These are phyloP conservation scores for Adansonia digitata DNA, from an alignment of 345 rosid species.

Conservation along the genomic window DNA sequence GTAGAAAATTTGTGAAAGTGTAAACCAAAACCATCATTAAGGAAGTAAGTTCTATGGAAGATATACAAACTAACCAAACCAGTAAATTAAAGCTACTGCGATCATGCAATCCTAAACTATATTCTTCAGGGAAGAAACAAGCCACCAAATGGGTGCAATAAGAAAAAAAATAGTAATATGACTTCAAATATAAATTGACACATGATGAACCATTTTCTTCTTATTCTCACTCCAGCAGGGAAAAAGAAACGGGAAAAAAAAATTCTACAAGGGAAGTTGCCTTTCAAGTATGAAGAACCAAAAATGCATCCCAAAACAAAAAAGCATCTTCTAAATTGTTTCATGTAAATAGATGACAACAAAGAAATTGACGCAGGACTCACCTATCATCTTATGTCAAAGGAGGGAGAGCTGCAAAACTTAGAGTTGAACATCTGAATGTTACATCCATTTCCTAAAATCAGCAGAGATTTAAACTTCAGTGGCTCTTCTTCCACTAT, in stretches of 20 bases:
- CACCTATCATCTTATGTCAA: background rate
- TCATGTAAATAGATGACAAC: background rate
- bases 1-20: background rate
- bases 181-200: background rate
- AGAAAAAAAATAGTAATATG: background rate
- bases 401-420: background rate
- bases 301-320: background rate
- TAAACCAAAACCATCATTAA: background rate
- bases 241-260: background rate
- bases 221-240: background rate
- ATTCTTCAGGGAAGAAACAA: background rate
- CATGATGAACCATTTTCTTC: background rate
- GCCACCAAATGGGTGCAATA: background rate
- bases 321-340: background rate
- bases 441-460: background rate
- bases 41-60: background rate
- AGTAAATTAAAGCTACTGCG: background rate
- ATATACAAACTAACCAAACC: background rate
- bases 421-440: background rate
- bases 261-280: background rate
- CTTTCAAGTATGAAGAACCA: background rate
- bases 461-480: background rate
- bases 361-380: background rate
- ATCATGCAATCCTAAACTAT: background rate
- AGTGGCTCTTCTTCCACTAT: slow-evolving; percentile 14